phyloP scores from a whole-genome alignment of 2,329 filamentous ascomycete species.

The Sporothrix euskadiensis region DNA sequence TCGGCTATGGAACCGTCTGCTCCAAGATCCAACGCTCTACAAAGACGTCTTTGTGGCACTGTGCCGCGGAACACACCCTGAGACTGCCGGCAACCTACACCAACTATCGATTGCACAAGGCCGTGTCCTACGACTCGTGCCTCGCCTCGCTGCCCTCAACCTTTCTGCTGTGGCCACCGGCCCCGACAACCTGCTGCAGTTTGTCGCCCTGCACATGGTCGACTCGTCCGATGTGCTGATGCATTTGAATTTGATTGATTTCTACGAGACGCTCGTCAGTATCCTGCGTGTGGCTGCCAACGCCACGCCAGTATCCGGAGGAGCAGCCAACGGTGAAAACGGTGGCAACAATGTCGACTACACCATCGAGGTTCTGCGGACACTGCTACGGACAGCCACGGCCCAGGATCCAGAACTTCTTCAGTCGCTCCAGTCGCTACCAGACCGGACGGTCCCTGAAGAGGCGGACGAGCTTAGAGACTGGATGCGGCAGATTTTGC shows the following conservation, averaged over 20 bases:
- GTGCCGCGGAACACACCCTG: slow-evolving; percentile 38
- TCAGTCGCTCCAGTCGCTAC: slow-evolving; percentile 45
- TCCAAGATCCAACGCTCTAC: slow-evolving; percentile 50
- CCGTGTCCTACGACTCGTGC: slow-evolving; percentile 54
- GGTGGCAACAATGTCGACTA: slow-evolving; percentile 30
- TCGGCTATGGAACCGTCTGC: slow-evolving; percentile 55
- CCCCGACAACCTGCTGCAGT: slow-evolving; percentile 48
- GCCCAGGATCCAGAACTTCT: slow-evolving; percentile 44
- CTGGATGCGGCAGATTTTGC: slow-evolving; percentile 49
- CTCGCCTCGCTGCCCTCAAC: slow-evolving; percentile 52
- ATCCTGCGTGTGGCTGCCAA: slow-evolving; percentile 47
- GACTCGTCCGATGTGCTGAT: slow-evolving; percentile 52
- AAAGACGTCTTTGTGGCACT: slow-evolving; percentile 44
- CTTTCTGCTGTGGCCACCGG: slow-evolving; percentile 40
- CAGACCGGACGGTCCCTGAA: slow-evolving; percentile 52
- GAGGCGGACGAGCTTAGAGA: slow-evolving; percentile 50
- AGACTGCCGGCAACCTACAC: slow-evolving; percentile 33
- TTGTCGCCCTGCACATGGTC: slow-evolving; percentile 55
- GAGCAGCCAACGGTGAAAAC: not conserved
- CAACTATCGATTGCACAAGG: slow-evolving; percentile 54
- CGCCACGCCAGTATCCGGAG: slow-evolving; percentile 29
- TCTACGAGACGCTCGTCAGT: slow-evolving; percentile 53
- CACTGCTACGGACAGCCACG: slow-evolving; percentile 46
- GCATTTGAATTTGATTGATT: slow-evolving; percentile 54
- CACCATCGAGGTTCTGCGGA: slow-evolving; percentile 43